phyloP scores from a whole-genome alignment of 2,329 filamentous ascomycete genomes.

The Magnaporthiopsis incrustans region DNA sequence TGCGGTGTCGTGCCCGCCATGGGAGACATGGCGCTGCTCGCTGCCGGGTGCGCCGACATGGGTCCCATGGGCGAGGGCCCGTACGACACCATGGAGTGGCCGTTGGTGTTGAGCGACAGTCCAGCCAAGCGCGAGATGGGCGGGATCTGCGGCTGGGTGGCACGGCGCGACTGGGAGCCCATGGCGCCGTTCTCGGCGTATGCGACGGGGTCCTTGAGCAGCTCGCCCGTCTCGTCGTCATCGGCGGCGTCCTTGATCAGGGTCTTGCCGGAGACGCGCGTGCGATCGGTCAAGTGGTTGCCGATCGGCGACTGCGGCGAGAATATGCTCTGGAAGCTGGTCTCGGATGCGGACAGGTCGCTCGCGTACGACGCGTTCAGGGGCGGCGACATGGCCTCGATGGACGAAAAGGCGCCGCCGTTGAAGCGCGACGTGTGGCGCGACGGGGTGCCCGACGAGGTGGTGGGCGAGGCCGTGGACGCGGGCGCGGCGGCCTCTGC shows the following conservation, averaged over 20 bases:
- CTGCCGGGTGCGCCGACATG: constrained; percentile 27
- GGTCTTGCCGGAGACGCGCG: constrained; percentile 57
- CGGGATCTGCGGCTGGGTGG: constrained; percentile 60
- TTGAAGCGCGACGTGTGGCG: constrained; percentile 54
- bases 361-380: constrained; percentile 45
- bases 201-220: constrained; percentile 64
- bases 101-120: constrained; percentile 63
- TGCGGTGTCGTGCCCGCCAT: constrained; percentile 24
- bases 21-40: constrained; percentile 47
- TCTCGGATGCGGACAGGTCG: constrained; percentile 52
- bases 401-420: constrained; percentile 49
- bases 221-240: constrained; percentile 62
- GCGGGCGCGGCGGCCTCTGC: constrained; percentile 23
- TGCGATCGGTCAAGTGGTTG: constrained; percentile 56
- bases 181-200: constrained; percentile 63
- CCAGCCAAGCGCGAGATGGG: constrained; percentile 60
- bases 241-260: constrained; percentile 62
- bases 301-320: constrained; percentile 67
- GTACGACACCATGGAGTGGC: constrained; percentile 42
- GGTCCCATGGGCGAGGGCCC: constrained; percentile 26
- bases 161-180: constrained; percentile 42
- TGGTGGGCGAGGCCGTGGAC: constrained; percentile 29
- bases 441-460: constrained; percentile 36
- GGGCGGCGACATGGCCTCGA: constrained; percentile 55
- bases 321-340: constrained; percentile 56